Evolutionary conservation across 495 filamentous ascomycete genomes (phyloP).

Genomic region (Aspergillus carlsbadensis): DNA sequence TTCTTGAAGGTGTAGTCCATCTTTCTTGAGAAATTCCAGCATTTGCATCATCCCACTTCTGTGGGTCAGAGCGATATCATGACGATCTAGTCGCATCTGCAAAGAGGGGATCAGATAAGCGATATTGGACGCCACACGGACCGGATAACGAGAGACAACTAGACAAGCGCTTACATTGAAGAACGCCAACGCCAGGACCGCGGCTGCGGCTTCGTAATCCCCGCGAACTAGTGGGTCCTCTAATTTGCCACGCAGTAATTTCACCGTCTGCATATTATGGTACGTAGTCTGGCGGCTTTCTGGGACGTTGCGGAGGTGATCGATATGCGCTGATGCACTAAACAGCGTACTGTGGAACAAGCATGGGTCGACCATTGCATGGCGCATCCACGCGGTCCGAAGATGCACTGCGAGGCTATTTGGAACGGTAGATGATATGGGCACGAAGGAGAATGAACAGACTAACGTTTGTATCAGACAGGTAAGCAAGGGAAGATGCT

Average conservation of each 20-base stretch:
- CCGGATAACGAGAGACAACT: background rate
- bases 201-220: background rate
- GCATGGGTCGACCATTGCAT: conserved; percentile 8
- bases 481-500: background rate
- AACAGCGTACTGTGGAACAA: conserved; percentile 10
- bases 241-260: background rate
- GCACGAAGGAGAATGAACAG: background rate
- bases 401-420: conserved; percentile 3
- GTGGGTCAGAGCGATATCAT: background rate
- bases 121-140: too few species aligned
- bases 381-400: background rate
- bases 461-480: background rate
- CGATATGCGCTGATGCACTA: background rate
- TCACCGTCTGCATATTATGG: background rate
- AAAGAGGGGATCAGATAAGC: too few species aligned
- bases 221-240: background rate
- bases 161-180: background rate
- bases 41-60: background rate
- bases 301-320: background rate
- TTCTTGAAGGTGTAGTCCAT: background rate
- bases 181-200: background rate
- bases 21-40: background rate
- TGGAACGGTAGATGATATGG: background rate
- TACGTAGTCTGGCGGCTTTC: background rate
- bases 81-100: background rate